Conservation (phyloP, 1,139 yeast species). For the Yamadazyma mexicana region DNA sequence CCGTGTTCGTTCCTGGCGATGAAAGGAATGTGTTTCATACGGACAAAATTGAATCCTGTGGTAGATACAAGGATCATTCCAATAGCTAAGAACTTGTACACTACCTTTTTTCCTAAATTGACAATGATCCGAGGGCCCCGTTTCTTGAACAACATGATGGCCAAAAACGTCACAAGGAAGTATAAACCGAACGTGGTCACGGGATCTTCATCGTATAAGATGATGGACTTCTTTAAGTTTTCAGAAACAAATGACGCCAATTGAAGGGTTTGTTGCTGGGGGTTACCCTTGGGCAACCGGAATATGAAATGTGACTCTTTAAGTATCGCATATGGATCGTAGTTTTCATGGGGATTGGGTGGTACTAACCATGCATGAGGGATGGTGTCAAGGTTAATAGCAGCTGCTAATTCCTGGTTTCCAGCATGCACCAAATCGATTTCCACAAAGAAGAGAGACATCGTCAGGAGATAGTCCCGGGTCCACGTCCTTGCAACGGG, state of each 20-base stretch:
- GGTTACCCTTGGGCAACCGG: constrained; percentile 27
- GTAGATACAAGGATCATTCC: constrained; percentile 42
- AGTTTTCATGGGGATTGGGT: constrained; percentile 33
- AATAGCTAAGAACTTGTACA: constrained; percentile 41
- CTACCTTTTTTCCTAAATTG: constrained; percentile 29
- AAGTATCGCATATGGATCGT: constrained; percentile 27
- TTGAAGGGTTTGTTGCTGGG: constrained; percentile 36
- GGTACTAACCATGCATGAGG: constrained; percentile 71
- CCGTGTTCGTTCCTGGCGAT: constrained; percentile 52
- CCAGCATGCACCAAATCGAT: constrained; percentile 50
- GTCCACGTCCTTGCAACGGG: constrained; percentile 39
- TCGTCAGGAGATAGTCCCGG: constrained; percentile 37
- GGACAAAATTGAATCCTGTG: constrained; percentile 65
- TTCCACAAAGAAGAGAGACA: constrained; percentile 45
- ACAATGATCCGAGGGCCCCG: constrained; percentile 39
- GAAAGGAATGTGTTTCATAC: constrained; percentile 61
- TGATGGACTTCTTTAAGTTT: constrained; percentile 41
- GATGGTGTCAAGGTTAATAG: constrained; percentile 45
- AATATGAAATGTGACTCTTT: constrained; percentile 33
- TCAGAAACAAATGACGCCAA: constrained; percentile 56
- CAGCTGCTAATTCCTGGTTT: constrained; percentile 34
- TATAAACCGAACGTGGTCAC: constrained; percentile 42
- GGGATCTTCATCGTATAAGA: constrained; percentile 44
- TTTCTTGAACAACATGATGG: constrained; percentile 52
- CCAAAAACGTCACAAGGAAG: constrained; percentile 44